Conservation (phyloP, 371 early-diverging fungal genomes). For the Lichtheimia ramosa region DNA sequence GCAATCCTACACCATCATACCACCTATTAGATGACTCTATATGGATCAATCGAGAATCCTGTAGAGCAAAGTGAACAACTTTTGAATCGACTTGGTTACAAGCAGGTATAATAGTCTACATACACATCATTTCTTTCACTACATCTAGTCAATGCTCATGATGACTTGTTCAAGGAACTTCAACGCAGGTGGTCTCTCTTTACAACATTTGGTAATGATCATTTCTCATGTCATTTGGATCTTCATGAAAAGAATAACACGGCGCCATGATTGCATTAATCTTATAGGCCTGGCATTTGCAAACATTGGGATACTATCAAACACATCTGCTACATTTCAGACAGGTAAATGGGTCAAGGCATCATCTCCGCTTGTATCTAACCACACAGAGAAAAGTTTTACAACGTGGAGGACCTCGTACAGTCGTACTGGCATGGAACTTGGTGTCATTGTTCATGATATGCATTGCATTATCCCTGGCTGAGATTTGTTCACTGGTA, state of each 20-base stretch:
- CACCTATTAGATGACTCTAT: background rate
- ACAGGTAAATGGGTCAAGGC: slow-evolving; percentile 27
- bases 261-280: background rate
- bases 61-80: too few species aligned
- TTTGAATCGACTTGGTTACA: slow-evolving; percentile 28
- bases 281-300: slow-evolving; percentile 40
- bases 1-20: background rate
- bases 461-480: slow-evolving; percentile 62
- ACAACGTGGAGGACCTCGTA: slow-evolving; percentile 44
- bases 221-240: background rate
- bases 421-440: slow-evolving; percentile 57
- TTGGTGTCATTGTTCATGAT: slow-evolving; percentile 61
- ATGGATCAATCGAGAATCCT: too few species aligned
- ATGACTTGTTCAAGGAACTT: slow-evolving; percentile 20
- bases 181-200: slow-evolving; percentile 38
- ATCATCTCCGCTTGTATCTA: background rate
- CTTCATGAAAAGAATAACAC: too few species aligned
- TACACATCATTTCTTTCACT: background rate
- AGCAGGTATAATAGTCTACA: slow-evolving; percentile 26
- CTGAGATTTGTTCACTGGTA: slow-evolving; percentile 70
- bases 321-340: slow-evolving; percentile 47
- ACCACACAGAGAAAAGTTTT: slow-evolving; percentile 17
- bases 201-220: slow-evolving; percentile 41
- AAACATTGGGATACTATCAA: slow-evolving; percentile 46
- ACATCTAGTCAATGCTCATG: background rate